Conservation (phyloP, 192 early-diverging fungal species). For the Coemansia sp. region DNA sequence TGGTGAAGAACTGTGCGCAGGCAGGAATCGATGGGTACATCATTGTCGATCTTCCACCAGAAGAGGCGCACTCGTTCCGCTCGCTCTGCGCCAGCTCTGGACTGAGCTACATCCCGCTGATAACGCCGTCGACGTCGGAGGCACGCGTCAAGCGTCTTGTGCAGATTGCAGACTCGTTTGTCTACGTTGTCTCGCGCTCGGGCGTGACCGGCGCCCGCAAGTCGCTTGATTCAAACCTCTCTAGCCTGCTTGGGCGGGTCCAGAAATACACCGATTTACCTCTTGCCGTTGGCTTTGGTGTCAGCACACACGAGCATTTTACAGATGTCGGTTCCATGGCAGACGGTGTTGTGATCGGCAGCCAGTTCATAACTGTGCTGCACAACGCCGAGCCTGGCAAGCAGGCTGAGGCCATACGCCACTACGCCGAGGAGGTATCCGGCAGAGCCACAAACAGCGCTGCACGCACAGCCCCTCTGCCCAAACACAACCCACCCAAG, state of each 20-base stretch:
- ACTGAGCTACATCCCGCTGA: conserved; percentile 84
- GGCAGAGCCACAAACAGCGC: conserved; percentile 34
- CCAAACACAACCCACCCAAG: conserved; percentile 12
- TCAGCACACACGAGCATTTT: conserved; percentile 89
- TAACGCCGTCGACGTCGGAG: conserved; percentile 93
- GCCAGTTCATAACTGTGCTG: conserved; percentile 83
- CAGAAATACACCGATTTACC: conserved; percentile 78
- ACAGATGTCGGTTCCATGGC: conserved; percentile 78
- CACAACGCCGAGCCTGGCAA: conserved; percentile 59
- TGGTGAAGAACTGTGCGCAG: conserved; percentile 82
- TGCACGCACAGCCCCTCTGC: conserved; percentile 30
- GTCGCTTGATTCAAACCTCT: conserved; percentile 69
- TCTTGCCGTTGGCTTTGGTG: conserved; percentile 97
- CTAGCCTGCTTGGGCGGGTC: conserved; percentile 74
- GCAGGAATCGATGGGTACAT: conserved; percentile 95
- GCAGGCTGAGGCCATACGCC: conserved; percentile 48
- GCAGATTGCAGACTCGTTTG: conserved; percentile 86
- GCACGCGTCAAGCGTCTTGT: conserved; percentile 77
- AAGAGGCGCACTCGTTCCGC: conserved; percentile 90
- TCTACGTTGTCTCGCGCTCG: conserved; percentile 92
- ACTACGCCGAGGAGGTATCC: conserved; percentile 61
- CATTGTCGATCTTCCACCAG: conserved; percentile 96
- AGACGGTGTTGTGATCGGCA: conserved; percentile 97
- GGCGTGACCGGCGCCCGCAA: conserved; percentile 90
- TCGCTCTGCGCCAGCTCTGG: conserved; percentile 71